These are phyloP conservation scores for Ustilago cynodontis DNA, from an alignment of 1,284 basidiomycete species.

Conservation along the genomic window DNA sequence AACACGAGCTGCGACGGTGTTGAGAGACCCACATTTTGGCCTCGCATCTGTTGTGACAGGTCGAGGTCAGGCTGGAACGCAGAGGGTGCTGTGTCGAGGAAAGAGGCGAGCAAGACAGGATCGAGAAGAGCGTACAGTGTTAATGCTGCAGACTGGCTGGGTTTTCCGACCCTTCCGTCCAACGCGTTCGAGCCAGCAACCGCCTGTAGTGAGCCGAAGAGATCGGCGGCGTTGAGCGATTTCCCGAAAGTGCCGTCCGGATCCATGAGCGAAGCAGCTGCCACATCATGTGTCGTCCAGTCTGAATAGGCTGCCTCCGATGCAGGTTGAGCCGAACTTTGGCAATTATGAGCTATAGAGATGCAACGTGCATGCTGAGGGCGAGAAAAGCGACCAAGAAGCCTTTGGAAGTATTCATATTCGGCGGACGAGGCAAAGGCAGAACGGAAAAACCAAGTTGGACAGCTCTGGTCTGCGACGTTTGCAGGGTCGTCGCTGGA, in stretches of 20 bases:
- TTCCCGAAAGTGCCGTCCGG: conserved; percentile 12
- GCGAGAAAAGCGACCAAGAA: conserved; percentile 28
- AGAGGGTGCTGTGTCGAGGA: conserved; percentile 50
- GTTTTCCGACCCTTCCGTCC: background rate
- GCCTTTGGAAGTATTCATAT: conserved; percentile 52
- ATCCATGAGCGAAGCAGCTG: conserved; percentile 29
- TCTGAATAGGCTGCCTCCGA: conserved; percentile 13
- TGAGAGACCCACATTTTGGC: conserved; percentile 37
- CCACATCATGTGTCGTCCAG: conserved; percentile 14
- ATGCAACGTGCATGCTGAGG: conserved; percentile 11
- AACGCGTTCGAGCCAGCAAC: background rate
- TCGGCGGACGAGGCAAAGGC: conserved; percentile 54
- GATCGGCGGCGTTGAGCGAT: conserved; percentile 15
- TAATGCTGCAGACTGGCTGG: conserved; percentile 23
- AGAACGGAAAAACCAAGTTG: conserved; percentile 63
- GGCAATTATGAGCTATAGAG: background rate
- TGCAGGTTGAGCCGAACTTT: background rate
- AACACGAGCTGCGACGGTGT: conserved; percentile 39
- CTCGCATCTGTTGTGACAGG: conserved; percentile 30
- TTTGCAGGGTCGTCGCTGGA: conserved; percentile 1
- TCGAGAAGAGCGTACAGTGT: conserved; percentile 39
- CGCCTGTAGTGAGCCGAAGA: conserved; percentile 20
- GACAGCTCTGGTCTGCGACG: conserved; percentile 19
- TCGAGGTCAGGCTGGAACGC: conserved; percentile 53
- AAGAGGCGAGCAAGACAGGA: conserved; percentile 38